phyloP scores from a whole-genome alignment of 83 land plant species.

The Picea abies region DNA sequence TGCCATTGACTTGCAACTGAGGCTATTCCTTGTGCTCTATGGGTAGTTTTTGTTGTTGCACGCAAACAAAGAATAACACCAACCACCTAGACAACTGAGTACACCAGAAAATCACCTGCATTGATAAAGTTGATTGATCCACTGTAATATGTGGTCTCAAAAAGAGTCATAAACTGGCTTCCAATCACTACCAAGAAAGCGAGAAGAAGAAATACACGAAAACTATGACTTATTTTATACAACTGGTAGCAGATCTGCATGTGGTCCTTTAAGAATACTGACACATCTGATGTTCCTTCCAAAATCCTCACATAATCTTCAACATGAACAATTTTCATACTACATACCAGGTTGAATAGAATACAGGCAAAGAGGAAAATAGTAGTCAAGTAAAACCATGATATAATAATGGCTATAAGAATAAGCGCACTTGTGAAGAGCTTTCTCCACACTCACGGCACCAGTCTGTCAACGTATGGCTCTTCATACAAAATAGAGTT shows the following conservation, averaged over 20 bases:
- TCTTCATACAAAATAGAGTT: no score
- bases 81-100: no score
- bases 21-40: conserved; percentile 81
- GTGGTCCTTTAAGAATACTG: conserved; percentile 66
- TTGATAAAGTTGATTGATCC: conserved; percentile 64
- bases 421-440: conserved; percentile 17
- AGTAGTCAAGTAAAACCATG: conserved; percentile 62
- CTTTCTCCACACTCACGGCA: no score
- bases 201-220: conserved; percentile 65
- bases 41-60: conserved; percentile 89
- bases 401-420: conserved; percentile 34
- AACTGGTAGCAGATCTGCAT: conserved; percentile 69
- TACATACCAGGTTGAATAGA: conserved; percentile 77
- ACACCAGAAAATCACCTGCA: conserved; percentile 80
- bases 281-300: no score
- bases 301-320: conserved; percentile 52
- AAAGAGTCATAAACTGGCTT: conserved; percentile 67
- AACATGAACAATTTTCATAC: conserved; percentile 83
- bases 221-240: conserved; percentile 87
- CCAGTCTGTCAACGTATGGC: no score
- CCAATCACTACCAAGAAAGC: conserved; percentile 64
- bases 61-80: conserved; percentile 59
- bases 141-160: conserved; percentile 60
- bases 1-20: conserved; percentile 89
- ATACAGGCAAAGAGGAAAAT: no score